Base-by-base conservation (phyloP, 2,329 filamentous ascomycete genomes). In the Ceratocystis cacaofunesta region DNA sequence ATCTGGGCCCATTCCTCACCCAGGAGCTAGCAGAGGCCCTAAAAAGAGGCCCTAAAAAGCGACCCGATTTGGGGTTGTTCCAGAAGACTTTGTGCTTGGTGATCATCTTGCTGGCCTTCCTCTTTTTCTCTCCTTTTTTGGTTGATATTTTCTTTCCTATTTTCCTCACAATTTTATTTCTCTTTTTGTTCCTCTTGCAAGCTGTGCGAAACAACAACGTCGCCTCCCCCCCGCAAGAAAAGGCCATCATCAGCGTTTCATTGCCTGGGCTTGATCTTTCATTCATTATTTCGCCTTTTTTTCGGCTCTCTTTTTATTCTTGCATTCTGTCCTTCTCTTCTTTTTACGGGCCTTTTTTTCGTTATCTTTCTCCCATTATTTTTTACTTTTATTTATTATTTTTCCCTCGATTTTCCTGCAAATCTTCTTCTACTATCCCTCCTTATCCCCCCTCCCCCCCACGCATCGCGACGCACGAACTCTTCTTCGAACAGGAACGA, bases 211-310 rank as follows among this genome's bases (percentile, higher is more conserved):
- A 30, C 55, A 58, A 61, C 19, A 41, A 61, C 32, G 36, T 25
- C 60, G 36, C 41, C 19, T 28, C 32, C 36, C 28, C 41, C 25
- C 19, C 61, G 28, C 6, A 57, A 57, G 28, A 57, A 57, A 57
- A 57, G 52, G 52, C 60, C 36, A 62, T 62, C 60, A 46, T 46
- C 25, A 62, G 36, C 60, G 60, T 62, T 62, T 62, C 60, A 62
- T 46, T 46, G 32, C 60, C 41, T 62, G 28, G 41, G 46, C 60
- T 28, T 46, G 43, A 62, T 44, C 60, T 46, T 44, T 46, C 41
- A 46, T 46, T 46, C 36, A 62, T 46, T 46, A 62, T 46, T 10
- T 62, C 25, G 12, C 28, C n/a, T 28, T 44, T 62, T 44, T n/a
- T 19, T 46, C 30, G 36, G 36, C 36, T 41, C 12, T 41, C 36